Conservation (phyloP, 2,329 filamentous ascomycete genomes). For the Waltergamsia citrina region DNA sequence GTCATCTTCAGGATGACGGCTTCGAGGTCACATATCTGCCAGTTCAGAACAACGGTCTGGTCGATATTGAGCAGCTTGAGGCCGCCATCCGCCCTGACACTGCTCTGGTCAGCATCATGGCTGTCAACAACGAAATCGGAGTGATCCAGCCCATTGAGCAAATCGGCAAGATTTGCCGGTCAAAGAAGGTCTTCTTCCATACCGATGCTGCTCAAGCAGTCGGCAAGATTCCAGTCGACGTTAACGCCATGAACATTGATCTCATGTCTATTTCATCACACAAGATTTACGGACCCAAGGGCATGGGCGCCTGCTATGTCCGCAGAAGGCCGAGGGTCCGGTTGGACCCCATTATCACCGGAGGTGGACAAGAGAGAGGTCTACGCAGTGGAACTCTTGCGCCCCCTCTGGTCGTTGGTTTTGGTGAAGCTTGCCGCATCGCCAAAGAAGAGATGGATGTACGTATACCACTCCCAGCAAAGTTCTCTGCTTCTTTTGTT, state of each 20-base stretch:
- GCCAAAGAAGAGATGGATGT: slow-evolving; percentile 85
- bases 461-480: too few relatives aligned
- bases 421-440: slow-evolving; percentile 91
- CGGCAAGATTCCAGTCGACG: slow-evolving; percentile 95
- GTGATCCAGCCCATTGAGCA: slow-evolving; percentile 95
- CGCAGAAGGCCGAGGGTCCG: slow-evolving; percentile 86
- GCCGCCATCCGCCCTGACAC: slow-evolving; percentile 88
- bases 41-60: slow-evolving; percentile 76
- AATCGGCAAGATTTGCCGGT: slow-evolving; percentile 85
- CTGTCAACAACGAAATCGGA: slow-evolving; percentile 98
- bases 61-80: slow-evolving; percentile 76
- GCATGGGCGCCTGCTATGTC: slow-evolving; percentile 92
- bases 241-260: slow-evolving; percentile 97
- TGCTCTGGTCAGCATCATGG: slow-evolving; percentile 90
- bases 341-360: slow-evolving; percentile 90
- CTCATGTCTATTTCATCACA: slow-evolving; percentile 98
- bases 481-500: slow-evolving; percentile 11
- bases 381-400: slow-evolving; percentile 89
- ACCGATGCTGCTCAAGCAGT: slow-evolving; percentile 94
- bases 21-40: slow-evolving; percentile 96
- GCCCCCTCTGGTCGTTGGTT: slow-evolving; percentile 79
- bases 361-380: slow-evolving; percentile 92
- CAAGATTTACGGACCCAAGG: slow-evolving; percentile 98
- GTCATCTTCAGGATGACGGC: slow-evolving; percentile 93
- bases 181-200: slow-evolving; percentile 95